Evolutionary conservation across 257 asterid genomes (phyloP).

Genomic region (Cinchona pubescens): DNA sequence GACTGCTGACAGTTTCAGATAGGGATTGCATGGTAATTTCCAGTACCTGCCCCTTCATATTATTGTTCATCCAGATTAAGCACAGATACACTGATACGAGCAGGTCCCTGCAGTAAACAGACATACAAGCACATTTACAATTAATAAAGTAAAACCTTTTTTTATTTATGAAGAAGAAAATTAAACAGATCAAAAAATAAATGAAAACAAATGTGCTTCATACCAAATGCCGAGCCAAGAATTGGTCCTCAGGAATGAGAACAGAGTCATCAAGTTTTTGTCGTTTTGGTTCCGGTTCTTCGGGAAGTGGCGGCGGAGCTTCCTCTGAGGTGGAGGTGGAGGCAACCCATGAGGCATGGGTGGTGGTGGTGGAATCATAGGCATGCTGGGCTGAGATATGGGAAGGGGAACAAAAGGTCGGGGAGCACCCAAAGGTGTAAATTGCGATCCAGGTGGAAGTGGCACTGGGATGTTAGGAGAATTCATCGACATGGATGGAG

Average conservation of each 20-base stretch:
- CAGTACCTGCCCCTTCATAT: constrained; percentile 79
- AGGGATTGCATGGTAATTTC: constrained; percentile 73
- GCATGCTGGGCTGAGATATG: constrained; percentile 73
- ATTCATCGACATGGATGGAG: constrained; percentile 42
- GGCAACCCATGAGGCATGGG: constrained; percentile 81
- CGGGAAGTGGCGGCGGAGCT: constrained; percentile 97
- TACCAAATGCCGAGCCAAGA: constrained; percentile 73
- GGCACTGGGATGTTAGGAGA: constrained; percentile 53
- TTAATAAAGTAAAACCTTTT: not conserved
- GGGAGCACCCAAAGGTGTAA: constrained; percentile 58
- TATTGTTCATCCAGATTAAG: constrained; percentile 90
- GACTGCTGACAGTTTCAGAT: constrained; percentile 73
- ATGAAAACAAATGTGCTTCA: constrained; percentile 13
- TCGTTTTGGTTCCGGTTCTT: constrained; percentile 92
- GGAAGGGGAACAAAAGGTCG: constrained; percentile 49
- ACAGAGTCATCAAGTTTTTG: constrained; percentile 82
- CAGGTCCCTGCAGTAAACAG: constrained; percentile 68
- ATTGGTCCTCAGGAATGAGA: constrained; percentile 86
- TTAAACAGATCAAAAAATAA: constrained; percentile 2
- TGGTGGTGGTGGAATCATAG: constrained; percentile 67
- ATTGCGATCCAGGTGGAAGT: constrained; percentile 85
- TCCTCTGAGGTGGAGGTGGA: constrained; percentile 93
- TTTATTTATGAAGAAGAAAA: not conserved
- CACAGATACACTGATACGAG: constrained; percentile 60
- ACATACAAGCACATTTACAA: constrained; percentile 13